Percentiles rank a stretch among this genome's conserved stretches.
Evolutionary conservation across 345 rosid genomes (phyloP).

Genomic region (Euphorbia peplus): DNA sequence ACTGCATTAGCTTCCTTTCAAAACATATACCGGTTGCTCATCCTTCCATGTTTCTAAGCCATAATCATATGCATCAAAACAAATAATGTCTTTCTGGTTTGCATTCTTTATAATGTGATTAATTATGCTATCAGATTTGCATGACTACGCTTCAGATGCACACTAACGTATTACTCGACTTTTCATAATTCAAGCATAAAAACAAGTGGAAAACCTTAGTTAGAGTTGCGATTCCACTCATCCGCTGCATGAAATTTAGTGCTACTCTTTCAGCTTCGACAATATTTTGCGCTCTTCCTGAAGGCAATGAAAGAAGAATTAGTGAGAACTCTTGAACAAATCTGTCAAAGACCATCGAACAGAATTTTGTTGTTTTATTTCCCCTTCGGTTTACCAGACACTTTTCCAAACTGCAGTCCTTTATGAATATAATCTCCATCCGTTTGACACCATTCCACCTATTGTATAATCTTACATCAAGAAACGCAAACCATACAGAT

Average conservation of each 20-base stretch:
- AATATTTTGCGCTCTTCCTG: conserved; percentile 80
- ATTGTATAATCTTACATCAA: conserved; percentile 16
- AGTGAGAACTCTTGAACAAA: not conserved
- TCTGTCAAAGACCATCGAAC: not conserved
- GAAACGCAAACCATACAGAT: conserved; percentile 16
- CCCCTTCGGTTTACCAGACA: conserved; percentile 43
- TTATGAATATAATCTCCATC: conserved; percentile 84
- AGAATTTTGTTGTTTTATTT: not conserved
- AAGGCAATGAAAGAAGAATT: conserved; percentile 1
- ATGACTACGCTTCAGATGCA: not conserved
- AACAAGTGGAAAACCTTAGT: conserved; percentile 59
- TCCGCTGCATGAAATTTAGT: conserved; percentile 94
- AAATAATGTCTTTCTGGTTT: not conserved
- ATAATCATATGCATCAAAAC: not conserved
- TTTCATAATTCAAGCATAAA: conserved; percentile 1
- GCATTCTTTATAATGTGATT: not conserved
- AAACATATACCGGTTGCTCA: not conserved
- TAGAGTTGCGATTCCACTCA: conserved; percentile 97
- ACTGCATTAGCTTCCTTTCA: not conserved
- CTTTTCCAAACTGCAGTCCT: conserved; percentile 92
- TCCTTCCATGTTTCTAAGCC: conserved; percentile 1
- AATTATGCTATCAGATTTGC: conserved; percentile 1
- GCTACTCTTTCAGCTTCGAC: conserved; percentile 90
- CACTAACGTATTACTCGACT: not conserved
- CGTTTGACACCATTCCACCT: conserved; percentile 81